Conservation (phyloP, 2,329 filamentous ascomycete genomes). For the Claviceps humidiphila region DNA sequence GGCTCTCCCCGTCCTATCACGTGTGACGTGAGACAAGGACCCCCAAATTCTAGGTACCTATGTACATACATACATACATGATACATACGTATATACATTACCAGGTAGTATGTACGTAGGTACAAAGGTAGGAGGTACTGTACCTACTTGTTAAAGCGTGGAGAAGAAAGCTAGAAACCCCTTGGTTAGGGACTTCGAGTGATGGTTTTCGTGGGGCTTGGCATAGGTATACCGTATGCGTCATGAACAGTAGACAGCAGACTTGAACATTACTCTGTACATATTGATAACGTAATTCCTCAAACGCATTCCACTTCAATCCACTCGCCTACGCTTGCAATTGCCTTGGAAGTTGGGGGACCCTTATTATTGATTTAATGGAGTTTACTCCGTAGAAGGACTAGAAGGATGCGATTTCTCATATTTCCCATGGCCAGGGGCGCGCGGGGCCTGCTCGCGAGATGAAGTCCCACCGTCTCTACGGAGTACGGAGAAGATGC, state of each 20-base stretch:
- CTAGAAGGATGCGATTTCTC: no score
- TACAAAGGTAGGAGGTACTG: no score
- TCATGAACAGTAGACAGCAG: no score
- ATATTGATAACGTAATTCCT: neutral
- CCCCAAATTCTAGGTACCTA: neutral
- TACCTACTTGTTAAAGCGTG: neutral
- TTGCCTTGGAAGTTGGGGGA: neutral
- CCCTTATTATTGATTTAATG: neutral
- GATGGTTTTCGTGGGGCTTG: neutral
- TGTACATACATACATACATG: no score
- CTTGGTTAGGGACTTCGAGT: neutral
- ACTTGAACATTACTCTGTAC: neutral
- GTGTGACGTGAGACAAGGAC: neutral
- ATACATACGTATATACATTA: no score
- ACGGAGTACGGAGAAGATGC: no score
- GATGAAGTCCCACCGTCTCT: no score
- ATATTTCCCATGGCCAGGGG: no score
- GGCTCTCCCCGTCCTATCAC: neutral
- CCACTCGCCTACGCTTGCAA: neutral
- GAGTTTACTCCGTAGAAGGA: neutral
- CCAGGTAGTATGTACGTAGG: no score
- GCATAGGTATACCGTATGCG: no score
- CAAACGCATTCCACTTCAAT: neutral
- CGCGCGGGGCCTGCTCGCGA: no score
- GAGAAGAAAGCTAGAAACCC: neutral